Evolutionary conservation across 2,329 filamentous ascomycete genomes (phyloP), one percentile per base, ranked within the genome.

Genomic region (Coleophoma cylindrospora): DNA sequence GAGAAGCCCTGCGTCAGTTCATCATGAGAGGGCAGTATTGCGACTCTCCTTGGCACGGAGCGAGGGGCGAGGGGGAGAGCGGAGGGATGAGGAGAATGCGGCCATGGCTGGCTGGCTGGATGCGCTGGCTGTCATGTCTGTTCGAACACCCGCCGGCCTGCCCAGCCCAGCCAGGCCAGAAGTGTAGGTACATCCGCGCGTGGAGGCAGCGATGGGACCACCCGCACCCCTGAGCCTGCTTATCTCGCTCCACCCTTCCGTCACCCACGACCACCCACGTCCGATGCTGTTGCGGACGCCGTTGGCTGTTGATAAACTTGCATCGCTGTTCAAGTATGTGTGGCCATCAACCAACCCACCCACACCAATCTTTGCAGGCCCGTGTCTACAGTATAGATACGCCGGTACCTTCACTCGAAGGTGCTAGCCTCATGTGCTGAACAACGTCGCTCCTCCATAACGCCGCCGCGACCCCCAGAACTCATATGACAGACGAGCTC

Each of bases 221-320:
- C 36, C 14, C 15, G 36, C 15, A 38, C 36, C 36, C 36, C 36
- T 38, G 36, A 38, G 6, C 36, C 12, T 38, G 13, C 15, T 38
- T 38, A 14, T 38, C 36, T 38, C 27, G 27, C 27, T 27, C 27
- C 27, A 27, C 27, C 27, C 27, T 27, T 27, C 27, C 15, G 15
- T 38, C 36, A n/a, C 36, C 36, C 36, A 38, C 36, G 36, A 17
- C 14, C 13, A 38, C 36, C 36, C 15, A n/a, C 14, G 27, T 44
- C 32, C 19, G 11, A 34, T 22, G 21, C 47, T 36, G 36, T 12
- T n/a, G 34, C 37, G 34, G 32, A 32, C 37, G 36, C 15, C 45
- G 40, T 34, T 32, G 40, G 34, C 8, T 22, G 14, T 43, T 49
- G 50, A 52, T 52, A 52, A 52, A 52, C 50, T 49, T 47, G 50